Evolutionary conservation across 768 basidiomycete species (phyloP), one percentile per base, ranked within the genome.

Genomic region (Pleurotus sapidus): DNA sequence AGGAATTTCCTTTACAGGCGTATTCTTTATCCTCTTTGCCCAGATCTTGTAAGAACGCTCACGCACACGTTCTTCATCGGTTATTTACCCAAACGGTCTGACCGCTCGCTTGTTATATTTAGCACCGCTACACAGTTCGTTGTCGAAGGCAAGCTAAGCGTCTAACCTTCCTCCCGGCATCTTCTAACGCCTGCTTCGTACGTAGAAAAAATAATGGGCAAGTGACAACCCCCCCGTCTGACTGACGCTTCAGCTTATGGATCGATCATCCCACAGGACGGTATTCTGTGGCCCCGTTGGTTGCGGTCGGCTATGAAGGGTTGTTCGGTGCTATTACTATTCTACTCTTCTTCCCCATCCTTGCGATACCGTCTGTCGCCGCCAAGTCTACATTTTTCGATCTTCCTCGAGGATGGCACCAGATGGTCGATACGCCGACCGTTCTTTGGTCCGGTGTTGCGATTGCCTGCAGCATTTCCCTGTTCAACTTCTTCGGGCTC

Each of bases 271-370:
- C 48, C 23, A 40, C 56, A 80, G 80, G 74, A 55, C 83, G 82
- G 49, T 95, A 96, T 76, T 78, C 84, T 34, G 88, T 98, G 40
- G 84, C 86, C 46, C 96, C 97, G 12, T 81, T 98, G 38, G 84
- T 94, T 57, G 95, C 96, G 9, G 97, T 98, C 59, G 95, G 95
- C 20, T 91, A 82, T 60, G 97, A 99, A 73, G 97, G 97, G 43
- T 77, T 95, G 59, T 98, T 96, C 67, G 97, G 97, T 57, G 75
- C 87, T 17, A 62, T 91, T 63, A 89, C 91, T 25, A 88, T 97
- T 64, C 64, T 95, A 40, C 61, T 92, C 43, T 81, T 86, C 61
- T 80, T 97, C 75, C 93, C 94, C 0, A 75, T 97, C 68, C 78
- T 96, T 61, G 82, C 93, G 3, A 78, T 89, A 57, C 78, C 86